phyloP scores from a whole-genome alignment of 805 yeast species.

The Wickerhamomyces bovis region DNA sequence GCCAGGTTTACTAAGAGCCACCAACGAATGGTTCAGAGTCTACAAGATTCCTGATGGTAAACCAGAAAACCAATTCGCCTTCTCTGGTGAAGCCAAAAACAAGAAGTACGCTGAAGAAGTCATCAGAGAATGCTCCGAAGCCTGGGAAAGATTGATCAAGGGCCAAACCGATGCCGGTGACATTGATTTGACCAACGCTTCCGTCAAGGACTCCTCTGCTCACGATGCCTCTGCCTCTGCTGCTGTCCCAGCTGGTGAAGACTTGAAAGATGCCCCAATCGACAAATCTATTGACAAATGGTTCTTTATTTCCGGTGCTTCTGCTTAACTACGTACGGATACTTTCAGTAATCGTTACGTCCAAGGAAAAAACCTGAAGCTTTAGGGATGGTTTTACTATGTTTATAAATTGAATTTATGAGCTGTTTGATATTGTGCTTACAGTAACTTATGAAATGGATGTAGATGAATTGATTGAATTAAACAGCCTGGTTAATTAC shows the following conservation, averaged over 20 bases:
- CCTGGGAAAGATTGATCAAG: constrained; percentile 72
- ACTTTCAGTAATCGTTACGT: neutral
- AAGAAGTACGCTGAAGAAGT: constrained; percentile 81
- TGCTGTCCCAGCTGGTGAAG: constrained; percentile 64
- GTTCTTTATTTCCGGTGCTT: constrained; percentile 92
- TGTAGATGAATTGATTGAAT: no score
- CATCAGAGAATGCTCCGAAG: constrained; percentile 72
- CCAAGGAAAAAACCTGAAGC: neutral
- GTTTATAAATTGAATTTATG: neutral
- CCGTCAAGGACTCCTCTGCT: constrained; percentile 52
- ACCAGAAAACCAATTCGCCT: constrained; percentile 95
- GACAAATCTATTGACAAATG: constrained; percentile 96
- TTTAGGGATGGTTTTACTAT: no score
- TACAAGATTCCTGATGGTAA: constrained; percentile 98
- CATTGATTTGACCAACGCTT: constrained; percentile 70
- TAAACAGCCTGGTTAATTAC: no score
- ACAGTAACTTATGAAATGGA: no score
- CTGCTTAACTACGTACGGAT: constrained; percentile 28
- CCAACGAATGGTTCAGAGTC: constrained; percentile 97
- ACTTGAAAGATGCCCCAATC: constrained; percentile 84
- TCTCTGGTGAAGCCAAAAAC: constrained; percentile 87
- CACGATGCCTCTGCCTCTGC: constrained; percentile 41
- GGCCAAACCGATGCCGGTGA: constrained; percentile 63
- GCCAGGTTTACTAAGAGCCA: constrained; percentile 90
- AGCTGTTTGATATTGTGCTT: no score